Evolutionary conservation across 768 basidiomycete species (phyloP).

Genomic region (Trametes elegans): DNA sequence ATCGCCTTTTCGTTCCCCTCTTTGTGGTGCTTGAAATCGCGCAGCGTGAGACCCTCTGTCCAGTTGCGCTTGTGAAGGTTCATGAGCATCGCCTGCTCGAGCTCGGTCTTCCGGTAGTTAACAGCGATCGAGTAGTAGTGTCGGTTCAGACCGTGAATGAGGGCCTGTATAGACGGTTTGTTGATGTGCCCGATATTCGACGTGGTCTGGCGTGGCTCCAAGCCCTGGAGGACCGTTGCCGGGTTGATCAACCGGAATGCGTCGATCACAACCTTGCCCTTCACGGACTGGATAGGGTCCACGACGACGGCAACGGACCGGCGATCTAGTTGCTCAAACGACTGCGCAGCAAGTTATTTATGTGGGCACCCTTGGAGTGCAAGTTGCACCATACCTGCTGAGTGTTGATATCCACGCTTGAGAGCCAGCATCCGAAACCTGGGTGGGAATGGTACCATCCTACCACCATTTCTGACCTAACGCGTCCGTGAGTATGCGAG

Average conservation of each 20-base stretch:
- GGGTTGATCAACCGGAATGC: constrained; percentile 98
- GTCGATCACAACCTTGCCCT: constrained; percentile 98
- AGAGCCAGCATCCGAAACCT: constrained; percentile 99
- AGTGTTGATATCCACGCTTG: constrained; percentile 98
- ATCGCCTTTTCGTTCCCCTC: constrained; percentile 89
- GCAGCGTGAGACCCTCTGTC: constrained; percentile 93
- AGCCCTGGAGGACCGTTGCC: constrained; percentile 82
- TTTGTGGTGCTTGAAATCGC: constrained; percentile 88
- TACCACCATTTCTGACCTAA: constrained; percentile 93
- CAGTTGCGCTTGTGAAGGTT: constrained; percentile 98
- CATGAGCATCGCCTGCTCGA: constrained; percentile 98
- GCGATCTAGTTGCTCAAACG: constrained; percentile 91
- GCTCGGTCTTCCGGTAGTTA: constrained; percentile 96
- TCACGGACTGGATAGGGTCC: constrained; percentile 98
- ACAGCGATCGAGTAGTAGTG: constrained; percentile 99
- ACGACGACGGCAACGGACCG: constrained; percentile 97
- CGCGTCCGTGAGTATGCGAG: background rate
- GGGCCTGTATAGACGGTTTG: constrained; percentile 98
- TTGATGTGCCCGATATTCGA: constrained; percentile 99
- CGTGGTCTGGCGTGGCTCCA: constrained; percentile 95
- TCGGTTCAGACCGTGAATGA: constrained; percentile 95
- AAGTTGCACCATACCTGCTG: constrained; percentile 65
- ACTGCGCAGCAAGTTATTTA: constrained; percentile 46
- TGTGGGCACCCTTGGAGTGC: background rate
- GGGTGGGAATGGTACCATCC: constrained; percentile 99